Evolutionary conservation across 495 filamentous ascomycete genomes (phyloP).

Genomic region (Podospora australis): DNA sequence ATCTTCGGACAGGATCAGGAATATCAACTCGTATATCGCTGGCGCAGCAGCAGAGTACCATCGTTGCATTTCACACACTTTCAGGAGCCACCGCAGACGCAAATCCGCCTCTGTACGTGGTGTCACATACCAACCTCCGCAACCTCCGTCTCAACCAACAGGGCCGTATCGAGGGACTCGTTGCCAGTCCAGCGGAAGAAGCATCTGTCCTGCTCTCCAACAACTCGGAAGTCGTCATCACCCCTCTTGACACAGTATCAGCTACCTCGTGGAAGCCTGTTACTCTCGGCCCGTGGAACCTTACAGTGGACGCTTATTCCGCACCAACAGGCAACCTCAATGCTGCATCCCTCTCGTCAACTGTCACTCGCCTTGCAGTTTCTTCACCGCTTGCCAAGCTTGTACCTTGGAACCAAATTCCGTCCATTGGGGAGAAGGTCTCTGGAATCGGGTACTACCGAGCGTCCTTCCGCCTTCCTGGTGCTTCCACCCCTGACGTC

Average conservation of each 20-base stretch:
- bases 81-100: conserved; percentile 8
- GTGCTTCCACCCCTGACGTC: conserved; percentile 5
- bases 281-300: conserved; percentile 35
- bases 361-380: no score
- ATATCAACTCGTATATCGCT: conserved; percentile 28
- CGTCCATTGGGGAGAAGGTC: no score
- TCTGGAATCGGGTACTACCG: no score
- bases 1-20: conserved; percentile 14
- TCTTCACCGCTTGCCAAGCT: no score
- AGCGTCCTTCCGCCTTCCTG: no score
- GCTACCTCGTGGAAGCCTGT: no score
- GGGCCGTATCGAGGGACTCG: conserved; percentile 1
- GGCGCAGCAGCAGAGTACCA: conserved; percentile 28
- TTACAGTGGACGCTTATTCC: conserved; percentile 37
- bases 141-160: conserved; percentile 3
- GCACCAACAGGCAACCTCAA: no score
- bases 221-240: conserved; percentile 17
- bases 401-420: no score
- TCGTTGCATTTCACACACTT: conserved; percentile 29
- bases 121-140: conserved; percentile 9
- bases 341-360: no score
- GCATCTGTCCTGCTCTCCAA: conserved; percentile 21
- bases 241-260: conserved; percentile 1
- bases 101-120: conserved; percentile 14
- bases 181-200: conserved; percentile 2